Percentiles rank a stretch among this genome's conserved stretches.
These are phyloP conservation scores for Hysterium pulicare DNA, from an alignment of 2,329 filamentous ascomycete genomes.

Conservation along the genomic window DNA sequence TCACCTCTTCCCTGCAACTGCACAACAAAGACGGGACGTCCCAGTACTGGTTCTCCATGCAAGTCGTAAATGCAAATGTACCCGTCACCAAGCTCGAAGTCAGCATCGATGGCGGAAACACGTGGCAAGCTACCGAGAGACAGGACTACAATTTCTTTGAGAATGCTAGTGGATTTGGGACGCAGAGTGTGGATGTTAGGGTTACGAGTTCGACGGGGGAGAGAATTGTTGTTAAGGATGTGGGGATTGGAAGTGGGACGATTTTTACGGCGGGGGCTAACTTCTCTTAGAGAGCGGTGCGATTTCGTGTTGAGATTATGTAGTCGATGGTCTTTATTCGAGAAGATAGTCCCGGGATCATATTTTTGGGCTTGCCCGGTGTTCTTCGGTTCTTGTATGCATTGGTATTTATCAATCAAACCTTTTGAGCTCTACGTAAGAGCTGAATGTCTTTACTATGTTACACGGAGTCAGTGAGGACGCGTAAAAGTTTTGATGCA, in stretches of 20 bases:
- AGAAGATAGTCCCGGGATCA: no score
- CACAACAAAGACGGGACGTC: constrained; percentile 54
- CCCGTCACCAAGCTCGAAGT: constrained; percentile 57
- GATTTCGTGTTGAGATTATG: no score
- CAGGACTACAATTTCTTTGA: constrained; percentile 59
- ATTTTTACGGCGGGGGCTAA: constrained; percentile 29
- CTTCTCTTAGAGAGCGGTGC: constrained; percentile 26
- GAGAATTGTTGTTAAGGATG: constrained; percentile 50
- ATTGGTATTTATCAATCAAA: no score
- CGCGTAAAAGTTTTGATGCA: no score
- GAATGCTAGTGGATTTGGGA: constrained; percentile 56
- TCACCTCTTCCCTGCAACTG: constrained; percentile 48
- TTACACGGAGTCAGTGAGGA: no score
- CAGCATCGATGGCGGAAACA: constrained; percentile 56
- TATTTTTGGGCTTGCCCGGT: no score
- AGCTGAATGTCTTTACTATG: no score
- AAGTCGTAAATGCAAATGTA: constrained; percentile 62
- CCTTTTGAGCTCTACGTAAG: no score
- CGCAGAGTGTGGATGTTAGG: constrained; percentile 52
- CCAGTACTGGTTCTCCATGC: constrained; percentile 58
- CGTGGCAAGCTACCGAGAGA: constrained; percentile 57
- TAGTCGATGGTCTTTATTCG: no score
- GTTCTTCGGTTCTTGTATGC: no score
- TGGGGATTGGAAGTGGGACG: constrained; percentile 41
- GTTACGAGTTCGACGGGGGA: constrained; percentile 54